Conservation (phyloP, 225 moss, liverwort and hornwort genomes). For the Straminergon stramineum region DNA sequence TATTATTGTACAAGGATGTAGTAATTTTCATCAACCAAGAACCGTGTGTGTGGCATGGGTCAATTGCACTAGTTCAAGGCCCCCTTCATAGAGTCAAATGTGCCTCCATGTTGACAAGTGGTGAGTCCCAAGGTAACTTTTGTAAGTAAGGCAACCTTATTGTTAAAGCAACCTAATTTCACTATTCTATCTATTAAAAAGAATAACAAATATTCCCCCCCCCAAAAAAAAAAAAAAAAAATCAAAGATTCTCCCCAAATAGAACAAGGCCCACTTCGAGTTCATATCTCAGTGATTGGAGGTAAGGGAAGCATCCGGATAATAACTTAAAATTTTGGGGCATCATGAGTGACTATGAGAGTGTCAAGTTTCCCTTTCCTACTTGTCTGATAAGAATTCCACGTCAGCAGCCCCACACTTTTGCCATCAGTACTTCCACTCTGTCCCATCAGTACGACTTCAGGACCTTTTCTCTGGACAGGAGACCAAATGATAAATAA, state of each 20-base stretch:
- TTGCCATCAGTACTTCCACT: neutral
- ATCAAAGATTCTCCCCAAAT: neutral
- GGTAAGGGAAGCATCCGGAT: neutral
- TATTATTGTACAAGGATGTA: accelerated
- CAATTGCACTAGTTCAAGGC: accelerated
- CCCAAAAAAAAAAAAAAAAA: too few relatives aligned
- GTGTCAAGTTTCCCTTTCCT: neutral
- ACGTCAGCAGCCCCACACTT: neutral
- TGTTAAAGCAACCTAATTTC: neutral
- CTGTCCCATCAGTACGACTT: neutral
- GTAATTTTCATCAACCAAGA: accelerated
- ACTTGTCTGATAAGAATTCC: neutral
- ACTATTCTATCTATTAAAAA: too few relatives aligned
- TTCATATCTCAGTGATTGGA: neutral
- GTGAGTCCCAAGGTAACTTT: too few relatives aligned
- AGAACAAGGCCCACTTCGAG: neutral
- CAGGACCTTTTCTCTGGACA: neutral
- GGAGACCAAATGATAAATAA: neutral
- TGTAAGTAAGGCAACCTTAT: neutral
- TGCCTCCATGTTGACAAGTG: accelerated
- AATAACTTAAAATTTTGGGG: neutral
- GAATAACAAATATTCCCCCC: neutral
- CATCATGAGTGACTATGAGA: too few relatives aligned
- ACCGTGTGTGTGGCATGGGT: accelerated
- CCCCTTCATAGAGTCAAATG: too few relatives aligned